Evolutionary conservation across 495 filamentous ascomycete genomes (phyloP).

Genomic region (Echria macrotheca): DNA sequence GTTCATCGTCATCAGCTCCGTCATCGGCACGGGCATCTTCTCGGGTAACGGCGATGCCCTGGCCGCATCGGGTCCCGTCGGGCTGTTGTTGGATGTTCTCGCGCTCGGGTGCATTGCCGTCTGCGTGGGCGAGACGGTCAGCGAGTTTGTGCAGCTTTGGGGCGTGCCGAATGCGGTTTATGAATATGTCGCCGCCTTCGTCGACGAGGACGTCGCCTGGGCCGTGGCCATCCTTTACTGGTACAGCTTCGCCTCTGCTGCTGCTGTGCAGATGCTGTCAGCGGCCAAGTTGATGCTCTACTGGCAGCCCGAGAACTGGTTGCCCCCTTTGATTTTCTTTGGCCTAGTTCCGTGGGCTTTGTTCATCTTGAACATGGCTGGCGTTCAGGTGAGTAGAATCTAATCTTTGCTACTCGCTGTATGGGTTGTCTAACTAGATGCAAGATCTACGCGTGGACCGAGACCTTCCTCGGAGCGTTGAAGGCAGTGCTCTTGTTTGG

Average conservation of each 20-base stretch:
- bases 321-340: conserved; percentile 12
- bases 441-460: conserved; percentile 7
- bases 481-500: conserved; percentile 6
- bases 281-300: conserved; percentile 9
- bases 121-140: conserved; percentile 31
- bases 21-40: conserved; percentile 32
- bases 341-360: neutral
- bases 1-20: conserved; percentile 33
- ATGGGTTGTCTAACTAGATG: too few species aligned
- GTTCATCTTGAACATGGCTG: conserved; percentile 2
- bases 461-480: conserved; percentile 6
- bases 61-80: conserved; percentile 29
- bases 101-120: conserved; percentile 26
- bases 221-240: conserved; percentile 24
- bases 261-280: conserved; percentile 9
- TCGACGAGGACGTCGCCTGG: conserved; percentile 31
- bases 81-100: conserved; percentile 24
- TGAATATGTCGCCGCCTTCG: conserved; percentile 29
- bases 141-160: conserved; percentile 30
- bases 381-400: too few species aligned
- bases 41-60: conserved; percentile 23
- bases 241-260: conserved; percentile 8
- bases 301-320: conserved; percentile 1
- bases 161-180: conserved; percentile 32
- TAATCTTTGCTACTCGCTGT: too few species aligned